Evolutionary conservation across 1,139 yeast species (phyloP), one percentile per base, ranked within the genome.

Genomic region (Pichia sp.): DNA sequence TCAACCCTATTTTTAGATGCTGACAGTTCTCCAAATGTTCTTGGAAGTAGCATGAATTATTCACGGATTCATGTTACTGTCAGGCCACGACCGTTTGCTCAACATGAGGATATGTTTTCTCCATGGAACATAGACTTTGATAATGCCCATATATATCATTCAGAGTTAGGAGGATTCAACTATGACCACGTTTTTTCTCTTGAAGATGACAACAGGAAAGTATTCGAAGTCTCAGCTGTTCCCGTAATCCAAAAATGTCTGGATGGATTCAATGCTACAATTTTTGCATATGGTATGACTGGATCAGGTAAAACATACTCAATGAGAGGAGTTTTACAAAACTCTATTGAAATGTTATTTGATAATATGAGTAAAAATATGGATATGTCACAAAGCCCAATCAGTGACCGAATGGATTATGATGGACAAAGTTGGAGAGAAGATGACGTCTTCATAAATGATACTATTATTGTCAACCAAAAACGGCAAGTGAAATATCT

Each of bases 221-320:
- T 89, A 2, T 89, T 84, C 57, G 65, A 66, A 24, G 62, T 63
- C 17, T 67, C 82, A 2, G 89, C 88, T 34, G 64, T 71, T 24
- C 77, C 75, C 2, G 66, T 86, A 34, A 79, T 89, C 2, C 63
- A 69, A 21, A 75, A 79, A 47, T 79, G 85, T 43, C 66, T 86
- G 49, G 79, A 80, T 28, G 96, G 96, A 0, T 88, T 67, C 59
- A 86, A 88, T 56, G 94, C 91, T 9, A 89, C 96, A 0, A 79
- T 89, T 1, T 86, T 89, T 61, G 95, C 96, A 2, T 86, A 88
- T 56, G 95, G 96, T 38, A 84, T 84, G 89, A 86, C 97, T 0
- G 97, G 97, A 0, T 85, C 96, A 1, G 97, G 97, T 25, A 89
- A 89, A 59, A 89, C 97, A 0, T 83, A 77, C 56, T 81, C 94